Percentiles rank a stretch among this genome's conserved stretches.
Conservation (phyloP, 805 yeast genomes). For the Tetrapisispora pingtungensis region DNA sequence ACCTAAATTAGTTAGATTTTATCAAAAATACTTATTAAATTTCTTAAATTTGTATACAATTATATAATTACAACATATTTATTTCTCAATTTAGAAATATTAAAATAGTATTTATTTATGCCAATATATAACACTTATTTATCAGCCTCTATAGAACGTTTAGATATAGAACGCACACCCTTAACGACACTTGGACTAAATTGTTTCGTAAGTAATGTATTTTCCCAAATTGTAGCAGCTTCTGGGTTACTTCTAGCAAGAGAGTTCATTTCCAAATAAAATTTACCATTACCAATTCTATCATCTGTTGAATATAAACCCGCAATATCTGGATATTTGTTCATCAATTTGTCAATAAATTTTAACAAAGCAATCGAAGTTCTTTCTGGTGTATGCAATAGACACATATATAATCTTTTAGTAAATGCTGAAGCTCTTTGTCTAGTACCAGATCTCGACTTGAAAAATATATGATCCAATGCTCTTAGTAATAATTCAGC, state of each 20-base stretch:
- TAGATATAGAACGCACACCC: conserved; percentile 40
- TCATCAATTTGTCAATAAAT: conserved; percentile 65
- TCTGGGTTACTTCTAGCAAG: conserved; percentile 75
- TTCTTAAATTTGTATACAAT: background rate
- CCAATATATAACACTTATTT: background rate
- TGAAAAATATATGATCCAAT: conserved; percentile 72
- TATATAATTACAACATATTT: background rate
- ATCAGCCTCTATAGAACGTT: conserved; percentile 24
- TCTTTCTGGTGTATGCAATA: conserved; percentile 78
- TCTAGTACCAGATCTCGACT: conserved; percentile 56
- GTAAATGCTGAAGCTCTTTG: conserved; percentile 71
- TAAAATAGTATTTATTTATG: background rate
- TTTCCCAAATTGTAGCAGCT: conserved; percentile 88
- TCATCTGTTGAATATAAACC: conserved; percentile 85
- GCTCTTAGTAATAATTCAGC: conserved; percentile 73
- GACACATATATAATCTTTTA: conserved; percentile 60
- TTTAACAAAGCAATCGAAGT: conserved; percentile 68
- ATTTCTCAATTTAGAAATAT: background rate
- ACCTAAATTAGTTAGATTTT: background rate
- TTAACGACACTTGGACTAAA: conserved; percentile 74
- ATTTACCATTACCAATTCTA: conserved; percentile 70
- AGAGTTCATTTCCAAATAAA: conserved; percentile 52
- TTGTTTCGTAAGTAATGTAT: conserved; percentile 65
- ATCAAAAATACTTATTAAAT: background rate
- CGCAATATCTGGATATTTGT: conserved; percentile 58